Conservation (phyloP, 441 rosid species). For the Francoa sonchifolia region DNA sequence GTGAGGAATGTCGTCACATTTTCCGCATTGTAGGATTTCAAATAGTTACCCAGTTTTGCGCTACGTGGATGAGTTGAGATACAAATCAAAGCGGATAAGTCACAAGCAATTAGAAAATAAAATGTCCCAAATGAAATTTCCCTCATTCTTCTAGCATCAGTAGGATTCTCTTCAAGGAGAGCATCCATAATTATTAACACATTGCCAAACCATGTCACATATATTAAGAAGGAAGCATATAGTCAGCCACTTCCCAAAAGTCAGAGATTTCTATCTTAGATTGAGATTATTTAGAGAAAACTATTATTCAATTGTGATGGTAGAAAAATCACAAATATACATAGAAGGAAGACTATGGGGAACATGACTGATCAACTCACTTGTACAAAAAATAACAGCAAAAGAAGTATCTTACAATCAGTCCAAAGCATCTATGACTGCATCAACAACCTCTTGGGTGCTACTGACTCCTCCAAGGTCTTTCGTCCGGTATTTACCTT, state of each 20-base stretch:
- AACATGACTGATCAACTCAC: neutral
- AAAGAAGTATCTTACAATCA: constrained; percentile 14
- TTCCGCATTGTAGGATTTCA: too few species aligned
- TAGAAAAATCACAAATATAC: neutral
- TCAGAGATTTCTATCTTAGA: neutral
- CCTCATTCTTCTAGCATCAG: too few species aligned
- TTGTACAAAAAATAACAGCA: neutral
- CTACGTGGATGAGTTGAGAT: too few species aligned
- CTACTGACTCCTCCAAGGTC: constrained; percentile 79
- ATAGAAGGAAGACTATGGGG: neutral
- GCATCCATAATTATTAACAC: neutral
- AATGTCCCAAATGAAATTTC: too few species aligned
- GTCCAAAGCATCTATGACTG: constrained; percentile 42
- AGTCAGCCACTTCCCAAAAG: neutral
- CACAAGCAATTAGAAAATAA: too few species aligned
- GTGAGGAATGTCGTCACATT: too few species aligned
- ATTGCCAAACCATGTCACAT: neutral
- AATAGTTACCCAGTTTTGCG: too few species aligned
- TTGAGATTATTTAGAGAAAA: neutral
- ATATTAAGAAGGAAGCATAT: neutral
- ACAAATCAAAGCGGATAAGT: too few species aligned
- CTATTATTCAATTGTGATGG: neutral
- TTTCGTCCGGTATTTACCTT: constrained; percentile 62
- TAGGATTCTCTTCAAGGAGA: too few species aligned
- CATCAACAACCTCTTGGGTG: constrained; percentile 63